A percentile compares a stretch with the other conserved stretches of the same genome.
Conservation (phyloP, 1,284 basidiomycete genomes). For the Microbotryomycetes sp. region DNA sequence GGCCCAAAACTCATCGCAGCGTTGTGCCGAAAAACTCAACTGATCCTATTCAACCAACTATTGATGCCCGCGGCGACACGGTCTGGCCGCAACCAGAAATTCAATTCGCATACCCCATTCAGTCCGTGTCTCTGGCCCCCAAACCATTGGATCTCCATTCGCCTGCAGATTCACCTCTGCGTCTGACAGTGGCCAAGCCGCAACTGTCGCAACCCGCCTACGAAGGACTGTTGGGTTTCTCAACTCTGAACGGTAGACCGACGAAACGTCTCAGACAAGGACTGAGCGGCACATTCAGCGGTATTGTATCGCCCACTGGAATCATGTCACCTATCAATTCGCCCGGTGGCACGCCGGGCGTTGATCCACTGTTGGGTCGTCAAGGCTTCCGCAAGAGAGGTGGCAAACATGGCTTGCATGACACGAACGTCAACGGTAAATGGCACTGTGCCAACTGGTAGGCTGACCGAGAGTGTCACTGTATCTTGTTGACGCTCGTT, state of each 20-base stretch:
- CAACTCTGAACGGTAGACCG: not conserved
- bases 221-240: too few species aligned
- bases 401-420: conserved; percentile 46
- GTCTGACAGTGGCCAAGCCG: conserved; percentile 2
- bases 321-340: not conserved
- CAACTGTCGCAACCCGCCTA: not conserved
- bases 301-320: conserved; percentile 1
- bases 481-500: too few species aligned
- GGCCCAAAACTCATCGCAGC: conserved; percentile 82
- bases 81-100: conserved; percentile 50
- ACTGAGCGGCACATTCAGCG: conserved; percentile 6
- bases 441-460: conserved; percentile 79
- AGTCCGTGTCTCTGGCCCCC: conserved; percentile 3
- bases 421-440: conserved; percentile 69
- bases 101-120: conserved; percentile 57
- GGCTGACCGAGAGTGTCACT: not conserved
- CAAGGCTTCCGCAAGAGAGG: conserved; percentile 13
- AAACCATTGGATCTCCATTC: conserved; percentile 20
- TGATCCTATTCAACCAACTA: conserved; percentile 53
- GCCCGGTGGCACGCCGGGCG: not conserved
- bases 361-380: too few species aligned
- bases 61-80: conserved; percentile 30
- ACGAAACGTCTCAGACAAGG: conserved; percentile 1
- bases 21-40: conserved; percentile 35
- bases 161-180: conserved; percentile 7